A percentile compares a stretch with the other conserved stretches of the same genome.
Evolutionary conservation across 2,329 filamentous ascomycete genomes (phyloP).

Genomic region (Alternaria incomplexa): DNA sequence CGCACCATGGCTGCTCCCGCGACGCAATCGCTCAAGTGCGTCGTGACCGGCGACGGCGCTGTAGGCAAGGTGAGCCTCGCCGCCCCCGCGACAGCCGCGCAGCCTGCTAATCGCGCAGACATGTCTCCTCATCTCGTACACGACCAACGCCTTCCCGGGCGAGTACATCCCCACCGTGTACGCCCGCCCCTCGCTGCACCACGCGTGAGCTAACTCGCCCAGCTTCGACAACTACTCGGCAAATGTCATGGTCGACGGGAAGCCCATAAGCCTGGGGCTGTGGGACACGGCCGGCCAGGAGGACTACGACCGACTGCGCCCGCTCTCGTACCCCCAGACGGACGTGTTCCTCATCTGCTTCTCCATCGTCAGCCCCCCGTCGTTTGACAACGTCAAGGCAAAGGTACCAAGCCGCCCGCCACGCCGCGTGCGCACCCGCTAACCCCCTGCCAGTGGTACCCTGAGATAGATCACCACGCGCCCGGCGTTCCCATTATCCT

Average conservation of each 20-base stretch:
- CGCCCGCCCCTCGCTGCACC: slow-evolving; percentile 42
- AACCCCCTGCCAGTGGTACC: slow-evolving; percentile 75
- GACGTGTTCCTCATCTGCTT: slow-evolving; percentile 99
- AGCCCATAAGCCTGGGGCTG: slow-evolving; percentile 93
- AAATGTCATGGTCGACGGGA: slow-evolving; percentile 98
- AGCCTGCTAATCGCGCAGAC: slow-evolving; percentile 66
- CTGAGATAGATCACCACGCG: slow-evolving; percentile 96
- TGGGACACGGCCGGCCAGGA: slow-evolving; percentile 99
- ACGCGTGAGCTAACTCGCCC: slow-evolving; percentile 31
- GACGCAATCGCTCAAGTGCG: slow-evolving; percentile 95
- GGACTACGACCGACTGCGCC: slow-evolving; percentile 94
- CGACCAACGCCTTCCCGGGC: slow-evolving; percentile 98
- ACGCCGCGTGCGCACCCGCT: slow-evolving; percentile 13
- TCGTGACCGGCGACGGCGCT: slow-evolving; percentile 98
- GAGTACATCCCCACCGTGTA: slow-evolving; percentile 99
- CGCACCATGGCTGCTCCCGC: slow-evolving; percentile 75
- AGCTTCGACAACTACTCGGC: slow-evolving; percentile 99
- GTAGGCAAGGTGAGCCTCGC: slow-evolving; percentile 83
- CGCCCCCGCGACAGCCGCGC: slow-evolving; percentile 18
- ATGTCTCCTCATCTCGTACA: slow-evolving; percentile 98
- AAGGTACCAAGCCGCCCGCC: slow-evolving; percentile 68
- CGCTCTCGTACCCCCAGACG: slow-evolving; percentile 96
- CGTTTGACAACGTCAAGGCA: slow-evolving; percentile 98
- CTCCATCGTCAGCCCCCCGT: slow-evolving; percentile 95
- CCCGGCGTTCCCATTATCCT: slow-evolving; percentile 95